Evolutionary conservation across 2,329 filamentous ascomycete species (phyloP).

Genomic region (Fusarium robinianum): DNA sequence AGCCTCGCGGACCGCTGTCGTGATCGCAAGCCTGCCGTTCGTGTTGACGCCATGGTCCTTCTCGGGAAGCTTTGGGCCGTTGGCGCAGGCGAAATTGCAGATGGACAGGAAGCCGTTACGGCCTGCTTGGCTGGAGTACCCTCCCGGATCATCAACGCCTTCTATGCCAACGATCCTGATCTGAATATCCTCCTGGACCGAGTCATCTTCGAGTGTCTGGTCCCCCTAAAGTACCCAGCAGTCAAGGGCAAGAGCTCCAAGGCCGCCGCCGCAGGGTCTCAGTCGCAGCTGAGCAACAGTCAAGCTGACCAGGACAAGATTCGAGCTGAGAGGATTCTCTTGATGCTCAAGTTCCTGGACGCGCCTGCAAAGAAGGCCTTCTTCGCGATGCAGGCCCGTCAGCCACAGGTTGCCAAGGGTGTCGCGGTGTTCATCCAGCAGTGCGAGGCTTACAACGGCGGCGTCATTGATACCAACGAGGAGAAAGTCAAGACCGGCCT

Average conservation of each 20-base stretch:
- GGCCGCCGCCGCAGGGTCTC: constrained; percentile 60
- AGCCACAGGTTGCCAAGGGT: constrained; percentile 73
- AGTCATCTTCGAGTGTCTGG: constrained; percentile 81
- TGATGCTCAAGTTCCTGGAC: constrained; percentile 80
- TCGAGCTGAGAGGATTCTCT: constrained; percentile 80
- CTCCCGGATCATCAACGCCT: constrained; percentile 81
- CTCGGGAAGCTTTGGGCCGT: constrained; percentile 93
- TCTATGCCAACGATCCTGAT: constrained; percentile 87
- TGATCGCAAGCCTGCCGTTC: constrained; percentile 80
- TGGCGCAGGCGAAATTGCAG: constrained; percentile 81
- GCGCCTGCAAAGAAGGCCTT: constrained; percentile 81
- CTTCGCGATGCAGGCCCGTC: constrained; percentile 80
- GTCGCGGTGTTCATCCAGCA: constrained; percentile 76
- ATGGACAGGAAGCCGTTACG: constrained; percentile 76
- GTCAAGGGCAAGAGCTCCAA: constrained; percentile 65
- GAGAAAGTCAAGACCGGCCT: constrained; percentile 72
- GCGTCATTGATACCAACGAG: constrained; percentile 74
- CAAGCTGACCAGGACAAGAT: constrained; percentile 74
- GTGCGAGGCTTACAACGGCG: constrained; percentile 91
- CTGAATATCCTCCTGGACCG: constrained; percentile 83
- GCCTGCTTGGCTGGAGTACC: constrained; percentile 81
- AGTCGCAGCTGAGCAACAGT: constrained; percentile 52
- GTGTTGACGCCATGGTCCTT: constrained; percentile 83
- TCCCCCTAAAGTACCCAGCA: constrained; percentile 87
- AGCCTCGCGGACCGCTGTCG: constrained; percentile 86